phyloP scores from a whole-genome alignment of 352 stramenopile genomes.

The Phytophthora sp. region DNA sequence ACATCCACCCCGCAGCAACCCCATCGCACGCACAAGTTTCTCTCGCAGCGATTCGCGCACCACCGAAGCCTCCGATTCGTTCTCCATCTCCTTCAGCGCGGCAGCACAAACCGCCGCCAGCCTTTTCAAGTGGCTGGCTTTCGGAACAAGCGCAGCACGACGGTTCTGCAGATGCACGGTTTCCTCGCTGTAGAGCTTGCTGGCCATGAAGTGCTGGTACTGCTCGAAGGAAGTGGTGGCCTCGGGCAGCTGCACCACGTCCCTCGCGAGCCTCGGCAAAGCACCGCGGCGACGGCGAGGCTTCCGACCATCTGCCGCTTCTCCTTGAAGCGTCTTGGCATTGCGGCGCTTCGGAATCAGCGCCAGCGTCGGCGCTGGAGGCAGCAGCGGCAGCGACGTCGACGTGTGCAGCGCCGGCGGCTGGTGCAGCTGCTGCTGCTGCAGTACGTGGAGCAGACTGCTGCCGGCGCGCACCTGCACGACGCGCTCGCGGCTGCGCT shows the following conservation, averaged over 20 bases:
- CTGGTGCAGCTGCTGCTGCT: constrained; percentile 11
- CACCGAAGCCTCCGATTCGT: not conserved
- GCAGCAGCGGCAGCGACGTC: constrained; percentile 20
- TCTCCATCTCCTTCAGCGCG: constrained; percentile 20
- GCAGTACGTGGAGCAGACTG: constrained; percentile 47
- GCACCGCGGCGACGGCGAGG: constrained; percentile 1
- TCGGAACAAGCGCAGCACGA: constrained; percentile 41
- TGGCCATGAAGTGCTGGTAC: constrained; percentile 54
- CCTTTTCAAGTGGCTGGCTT: constrained; percentile 41
- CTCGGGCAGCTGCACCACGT: constrained; percentile 8
- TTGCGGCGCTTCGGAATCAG: constrained; percentile 3
- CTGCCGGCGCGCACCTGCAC: constrained; percentile 60
- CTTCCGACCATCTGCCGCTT: not conserved
- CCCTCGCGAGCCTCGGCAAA: constrained; percentile 8
- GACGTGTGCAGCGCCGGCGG: not conserved
- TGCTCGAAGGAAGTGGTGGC: constrained; percentile 36
- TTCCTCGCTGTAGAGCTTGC: constrained; percentile 44
- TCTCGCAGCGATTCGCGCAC: constrained; percentile 16
- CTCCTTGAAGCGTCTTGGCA: not conserved
- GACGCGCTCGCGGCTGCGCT: constrained; percentile 63
- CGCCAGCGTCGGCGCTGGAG: constrained; percentile 6
- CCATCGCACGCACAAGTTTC: constrained; percentile 37
- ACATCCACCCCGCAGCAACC: constrained; percentile 32
- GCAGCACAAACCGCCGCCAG: constrained; percentile 27
- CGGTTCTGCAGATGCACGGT: constrained; percentile 47